Base-by-base conservation (phyloP, 306 rosid species). In the Rosa rugosa region DNA sequence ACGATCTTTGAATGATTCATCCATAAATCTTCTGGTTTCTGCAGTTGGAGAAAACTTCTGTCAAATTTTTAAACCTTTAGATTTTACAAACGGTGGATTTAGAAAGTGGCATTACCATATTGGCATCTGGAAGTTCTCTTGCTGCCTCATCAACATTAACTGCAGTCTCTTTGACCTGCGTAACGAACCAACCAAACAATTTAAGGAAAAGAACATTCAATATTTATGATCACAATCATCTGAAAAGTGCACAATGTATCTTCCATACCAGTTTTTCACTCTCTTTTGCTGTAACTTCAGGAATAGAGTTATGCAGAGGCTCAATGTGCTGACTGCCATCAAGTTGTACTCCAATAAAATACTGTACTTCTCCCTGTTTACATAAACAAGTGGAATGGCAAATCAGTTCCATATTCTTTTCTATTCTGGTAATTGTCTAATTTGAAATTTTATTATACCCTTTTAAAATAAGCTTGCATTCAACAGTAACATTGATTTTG, bases 11-110 rank as follows among this genome's bases (percentile, higher is more conserved):
- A 93, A 86, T 95, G 99, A 75, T 93, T 95, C 27, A 75, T 65
- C 99, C 99, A 95, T 80, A 95, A 83, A 87, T 95, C 99, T n/a
- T 95, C 98, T 13, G 99, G 99, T 92, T 79, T 95, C 99, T 95
- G 87, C 75, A 85, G 71, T 76, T 42, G 20, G n/a, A 54, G 75
- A 83, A 83, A 42, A 25, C 1, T 49, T 50, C 50, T 81, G 77
- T 86, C 66, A 86, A 44, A 31, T 78, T 72, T 36, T 18, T 74
- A 25, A 74, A 77, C 36, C 60, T 60, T 71, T 76, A 84, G 34
- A 60, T 73, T 64, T 79, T 59, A 66, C 62, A 44, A 66, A 67
- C 64, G 14, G 25, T 70, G 27, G 50, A 73, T 76, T 71, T 75
- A 62, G 57, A 40, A 12, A 10, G 50, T 69, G 72, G 67, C 56